Evolutionary conservation across 2,329 filamentous ascomycete species (phyloP), one percentile per base, ranked within the genome.

Genomic region (Aspergillus pseudonomiae): DNA sequence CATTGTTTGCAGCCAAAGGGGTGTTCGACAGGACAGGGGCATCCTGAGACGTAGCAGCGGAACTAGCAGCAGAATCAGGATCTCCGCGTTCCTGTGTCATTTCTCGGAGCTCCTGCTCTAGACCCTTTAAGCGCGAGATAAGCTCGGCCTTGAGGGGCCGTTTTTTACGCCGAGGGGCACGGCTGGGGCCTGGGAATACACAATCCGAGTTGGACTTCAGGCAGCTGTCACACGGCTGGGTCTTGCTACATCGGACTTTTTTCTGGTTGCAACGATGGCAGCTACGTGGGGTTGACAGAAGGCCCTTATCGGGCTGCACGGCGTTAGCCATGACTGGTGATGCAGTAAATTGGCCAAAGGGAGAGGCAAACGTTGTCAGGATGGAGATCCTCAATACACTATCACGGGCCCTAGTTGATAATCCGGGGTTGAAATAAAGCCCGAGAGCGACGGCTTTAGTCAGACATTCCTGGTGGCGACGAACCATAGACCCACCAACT

Each of bases 241-340:
- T 68, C 61, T 73, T 75, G 64, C 74, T 71, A 48, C 76, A 79
- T 14, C 74, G 70, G 30, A 77, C 63, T 57, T 78, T 78, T 50
- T 67, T 70, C 26, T 69, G 66, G 61, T 74, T 73, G 67, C 76
- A 79, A 3, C 67, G 59, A 12, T 61, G 60, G 52, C 75, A 78
- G 43, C 71, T 73, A 34, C 67, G 67, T 48, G 24, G 36, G 36
- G 36, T 9, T 41, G 16, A 9, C 16, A 41, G 36, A 9, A 3
- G 2, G 16, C 19, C 16, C 0, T 19, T 19, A 19, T 16, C 3
- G 16, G 36, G 36, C 19, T 19, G 16, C 16, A 19, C 2, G 19
- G 36, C 36, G 16, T 41, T 9, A 41, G 16, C 6, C 6, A 36
- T 36, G 34, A 6, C 34, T 6, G 12, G 14, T 0, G 1, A 6